phyloP scores from a whole-genome alignment of 495 filamentous ascomycete genomes.

The Podospora didyma region DNA sequence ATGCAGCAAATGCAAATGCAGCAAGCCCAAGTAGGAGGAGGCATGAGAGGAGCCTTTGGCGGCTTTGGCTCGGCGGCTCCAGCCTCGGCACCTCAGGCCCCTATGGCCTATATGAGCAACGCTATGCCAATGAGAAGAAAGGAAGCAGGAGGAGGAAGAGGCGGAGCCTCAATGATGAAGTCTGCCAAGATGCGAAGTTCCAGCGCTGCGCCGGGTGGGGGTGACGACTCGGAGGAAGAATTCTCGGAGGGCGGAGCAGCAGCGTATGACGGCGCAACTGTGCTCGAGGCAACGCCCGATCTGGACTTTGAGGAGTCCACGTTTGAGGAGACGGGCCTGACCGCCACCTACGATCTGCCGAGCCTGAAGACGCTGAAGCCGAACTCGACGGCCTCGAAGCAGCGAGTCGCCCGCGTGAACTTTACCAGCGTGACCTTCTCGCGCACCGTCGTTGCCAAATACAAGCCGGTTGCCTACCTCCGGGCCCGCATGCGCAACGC shows the following conservation, averaged over 20 bases:
- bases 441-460: conserved; percentile 61
- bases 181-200: neutral
- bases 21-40: neutral
- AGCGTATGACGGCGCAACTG: conserved; percentile 19
- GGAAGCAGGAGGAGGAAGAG: neutral
- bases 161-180: no score
- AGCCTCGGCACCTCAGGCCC: neutral
- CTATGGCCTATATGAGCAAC: neutral
- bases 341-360: conserved; percentile 60
- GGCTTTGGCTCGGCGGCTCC: no score
- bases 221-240: conserved; percentile 5
- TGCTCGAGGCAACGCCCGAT: conserved; percentile 25
- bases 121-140: neutral
- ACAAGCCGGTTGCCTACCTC: conserved; percentile 62
- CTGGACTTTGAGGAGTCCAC: conserved; percentile 40
- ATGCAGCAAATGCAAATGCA: neutral
- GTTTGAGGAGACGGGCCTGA: conserved; percentile 52
- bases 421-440: conserved; percentile 41
- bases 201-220: neutral
- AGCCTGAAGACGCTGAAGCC: conserved; percentile 46
- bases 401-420: conserved; percentile 43
- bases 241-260: no score
- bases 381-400: conserved; percentile 37
- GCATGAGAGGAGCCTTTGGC: no score
- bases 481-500: conserved; percentile 59